phyloP scores from a whole-genome alignment of 2,329 filamentous ascomycete species.

The Neonectria ditissima region DNA sequence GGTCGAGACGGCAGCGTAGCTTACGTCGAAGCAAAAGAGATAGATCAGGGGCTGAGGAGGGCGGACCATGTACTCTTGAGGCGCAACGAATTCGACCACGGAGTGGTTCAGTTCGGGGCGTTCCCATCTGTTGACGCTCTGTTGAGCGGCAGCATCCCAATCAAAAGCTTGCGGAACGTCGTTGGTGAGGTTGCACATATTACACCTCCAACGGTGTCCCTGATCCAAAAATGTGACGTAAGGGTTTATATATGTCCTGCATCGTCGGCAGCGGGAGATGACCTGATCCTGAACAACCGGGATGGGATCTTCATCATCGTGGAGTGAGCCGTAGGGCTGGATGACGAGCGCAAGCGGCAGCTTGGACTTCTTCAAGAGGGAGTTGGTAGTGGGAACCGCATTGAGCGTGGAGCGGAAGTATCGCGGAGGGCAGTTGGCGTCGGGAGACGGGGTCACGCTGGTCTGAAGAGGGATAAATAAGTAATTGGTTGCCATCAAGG shows the following conservation, averaged over 20 bases:
- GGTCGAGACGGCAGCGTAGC: conserved; percentile 88
- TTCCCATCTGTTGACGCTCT: conserved; percentile 92
- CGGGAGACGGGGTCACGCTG: conserved; percentile 89
- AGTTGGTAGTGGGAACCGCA: conserved; percentile 91
- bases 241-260: conserved; percentile 97
- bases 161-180: conserved; percentile 99
- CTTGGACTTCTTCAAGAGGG: conserved; percentile 95
- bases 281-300: conserved; percentile 96
- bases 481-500: conserved; percentile 34
- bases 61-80: conserved; percentile 99
- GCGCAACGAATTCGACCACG: conserved; percentile 97
- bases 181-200: conserved; percentile 99
- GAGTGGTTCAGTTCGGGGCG: conserved; percentile 92
- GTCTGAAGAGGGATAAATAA: conserved; percentile 67
- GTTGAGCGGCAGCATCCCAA: conserved; percentile 94
- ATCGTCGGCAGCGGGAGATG: conserved; percentile 95
- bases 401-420: conserved; percentile 97
- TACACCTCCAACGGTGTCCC: conserved; percentile 97
- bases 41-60: conserved; percentile 96
- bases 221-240: conserved; percentile 97
- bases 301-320: conserved; percentile 91
- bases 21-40: conserved; percentile 94
- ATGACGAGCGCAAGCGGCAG: conserved; percentile 96
- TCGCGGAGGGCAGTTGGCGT: conserved; percentile 91
- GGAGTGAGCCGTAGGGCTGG: conserved; percentile 92